Evolutionary conservation across 306 rosid species (phyloP), one percentile per base, ranked within the genome.

Genomic region (Lupinus albus): DNA sequence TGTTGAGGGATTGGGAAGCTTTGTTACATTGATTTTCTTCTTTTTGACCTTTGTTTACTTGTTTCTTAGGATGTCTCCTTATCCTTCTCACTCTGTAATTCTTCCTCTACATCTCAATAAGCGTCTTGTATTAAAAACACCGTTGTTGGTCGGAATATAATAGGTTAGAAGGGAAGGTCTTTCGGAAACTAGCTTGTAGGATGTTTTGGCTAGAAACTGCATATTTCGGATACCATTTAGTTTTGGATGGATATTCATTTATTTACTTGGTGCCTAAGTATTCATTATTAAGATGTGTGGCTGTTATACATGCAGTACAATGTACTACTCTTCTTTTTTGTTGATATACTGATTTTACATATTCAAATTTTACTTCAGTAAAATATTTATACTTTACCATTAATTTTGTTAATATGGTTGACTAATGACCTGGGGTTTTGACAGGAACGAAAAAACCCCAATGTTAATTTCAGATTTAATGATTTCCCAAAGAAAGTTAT

Each of bases 381-480:
- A 44, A 35, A 30, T 59, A 12, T 48, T 42, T 64, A 12, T 36
- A 42, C 32, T 30, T 44, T 10, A 11, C 65, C 41, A 18, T 18
- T 36, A 16, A 17, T 51, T 50, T 60, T 47, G 57, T 65, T 35
- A 39, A 17, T 21, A 33, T 12, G 0, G 30, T 21, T 60, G 75
- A 54, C 66, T 65, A 21, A 77, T 81, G 56, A 44, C 15, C 35
- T 73, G 11, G 25, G 28, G 72, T 54, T 75, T 69, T 81, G 71
- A 21, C 88, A 92, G 96, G 86, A 72, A 78, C 80, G 62, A 47
- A 36, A 79, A 63, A 83, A 74, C 20, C 82, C 89, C 35, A 59
- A 28, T 61, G 85, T 89, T 49, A 85, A 86, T 61, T 92, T 92
- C 81, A 88, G 93, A 79, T 81, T 75, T 74, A 80, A 73, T 33